phyloP scores from a whole-genome alignment of 768 basidiomycete species.

The Favolaschia claudopus region DNA sequence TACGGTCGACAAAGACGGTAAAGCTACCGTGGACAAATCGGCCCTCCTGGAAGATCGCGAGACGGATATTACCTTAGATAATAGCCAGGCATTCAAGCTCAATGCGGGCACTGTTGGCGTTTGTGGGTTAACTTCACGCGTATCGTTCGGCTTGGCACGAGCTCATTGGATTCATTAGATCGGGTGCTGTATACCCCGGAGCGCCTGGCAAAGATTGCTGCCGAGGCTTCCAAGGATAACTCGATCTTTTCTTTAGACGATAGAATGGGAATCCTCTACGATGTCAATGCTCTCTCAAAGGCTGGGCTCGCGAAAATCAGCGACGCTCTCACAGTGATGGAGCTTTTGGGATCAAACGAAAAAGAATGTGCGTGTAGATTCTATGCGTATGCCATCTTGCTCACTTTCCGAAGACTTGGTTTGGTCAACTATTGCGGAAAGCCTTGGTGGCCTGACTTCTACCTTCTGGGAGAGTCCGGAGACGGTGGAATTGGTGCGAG shows the following conservation, averaged over 20 bases:
- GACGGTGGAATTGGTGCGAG: slow-evolving; percentile 61
- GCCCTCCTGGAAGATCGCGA: slow-evolving; percentile 75
- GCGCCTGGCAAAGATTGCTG: slow-evolving; percentile 78
- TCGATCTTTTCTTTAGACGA: slow-evolving; percentile 83
- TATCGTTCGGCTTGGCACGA: background rate
- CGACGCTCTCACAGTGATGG: slow-evolving; percentile 76
- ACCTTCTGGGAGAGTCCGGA: slow-evolving; percentile 87
- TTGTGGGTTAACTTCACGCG: slow-evolving; percentile 59
- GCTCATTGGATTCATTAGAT: slow-evolving; percentile 50
- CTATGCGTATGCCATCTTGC: background rate
- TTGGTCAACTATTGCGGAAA: slow-evolving; percentile 74
- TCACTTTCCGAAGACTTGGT: slow-evolving; percentile 71
- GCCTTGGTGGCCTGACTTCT: slow-evolving; percentile 59
- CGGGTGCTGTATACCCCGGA: slow-evolving; percentile 88
- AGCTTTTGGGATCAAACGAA: slow-evolving; percentile 69
- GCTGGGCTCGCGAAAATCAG: slow-evolving; percentile 83
- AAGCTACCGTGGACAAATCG: slow-evolving; percentile 63
- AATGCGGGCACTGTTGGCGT: slow-evolving; percentile 91
- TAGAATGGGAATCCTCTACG: slow-evolving; percentile 87
- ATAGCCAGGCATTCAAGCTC: slow-evolving; percentile 82
- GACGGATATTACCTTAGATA: slow-evolving; percentile 73
- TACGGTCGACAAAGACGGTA: slow-evolving; percentile 66
- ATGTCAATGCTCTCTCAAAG: slow-evolving; percentile 80
- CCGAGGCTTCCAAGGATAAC: slow-evolving; percentile 73
- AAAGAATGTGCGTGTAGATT: slow-evolving; percentile 70